Base-by-base conservation (phyloP, 2,329 filamentous ascomycete genomes). In the Aspergillus costaricaensis region DNA sequence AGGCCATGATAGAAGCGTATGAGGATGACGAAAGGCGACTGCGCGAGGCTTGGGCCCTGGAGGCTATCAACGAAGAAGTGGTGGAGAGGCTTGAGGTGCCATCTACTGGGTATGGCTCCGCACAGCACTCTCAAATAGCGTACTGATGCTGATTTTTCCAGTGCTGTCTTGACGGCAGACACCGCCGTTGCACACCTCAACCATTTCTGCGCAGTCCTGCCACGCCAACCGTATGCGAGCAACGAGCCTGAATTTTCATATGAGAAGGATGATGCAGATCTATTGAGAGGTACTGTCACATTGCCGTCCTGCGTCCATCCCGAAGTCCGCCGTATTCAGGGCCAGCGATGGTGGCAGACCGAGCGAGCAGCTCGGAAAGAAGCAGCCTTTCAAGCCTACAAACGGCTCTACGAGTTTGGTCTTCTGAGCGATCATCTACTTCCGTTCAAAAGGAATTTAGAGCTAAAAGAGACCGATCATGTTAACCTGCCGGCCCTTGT, bases 331-430 rank as follows among this genome's bases (percentile, higher is more conserved):
- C 77, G 75, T 41, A 80, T 84, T 0, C 68, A 76, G 21, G 85
- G 88, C 55, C 72, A 74, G 27, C 63, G 72, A 38, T 63, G 73
- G n/a, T 97, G 92, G 92, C 74, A 66, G 10, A 90, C 87, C 0
- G 88, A 95, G 68, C 85, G 82, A 59, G 87, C 86, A 66, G 92
- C 92, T 0, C 87, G 82, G 66, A 91, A 90, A 70, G 94, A 97
- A 74, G 91, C 89, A 1, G 90, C 91, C 0, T 95, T 96, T 62
- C 85, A 91, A 69, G 91, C 92, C 1, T 96, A 93, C 70, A 76
- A 85, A 21, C 81, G 81, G 5, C 80, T 98, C 0, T 87, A 94
- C 70, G 67, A 84, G 7, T 88, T 85, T 25, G 89, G 89, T 0
- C 79, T 97, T 5, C 76, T 98, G 1, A 92, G 91, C 62, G 85